Conservation (phyloP, 306 rosid genomes). For the Acacia acuminata region DNA sequence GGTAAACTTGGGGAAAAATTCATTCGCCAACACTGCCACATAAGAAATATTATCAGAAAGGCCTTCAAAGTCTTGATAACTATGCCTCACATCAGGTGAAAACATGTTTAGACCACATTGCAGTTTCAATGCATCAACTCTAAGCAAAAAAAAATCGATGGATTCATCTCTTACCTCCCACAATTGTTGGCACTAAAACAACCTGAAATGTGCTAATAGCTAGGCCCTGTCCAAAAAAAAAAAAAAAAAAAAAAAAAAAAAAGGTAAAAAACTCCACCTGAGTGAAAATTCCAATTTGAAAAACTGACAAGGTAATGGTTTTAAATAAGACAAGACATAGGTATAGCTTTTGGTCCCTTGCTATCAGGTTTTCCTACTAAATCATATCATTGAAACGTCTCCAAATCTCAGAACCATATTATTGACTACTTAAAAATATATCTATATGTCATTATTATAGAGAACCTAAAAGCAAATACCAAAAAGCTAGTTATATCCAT, state of each 20-base stretch:
- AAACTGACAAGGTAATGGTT: slow-evolving; percentile 6
- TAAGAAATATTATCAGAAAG: slow-evolving; percentile 34
- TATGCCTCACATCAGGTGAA: slow-evolving; percentile 24
- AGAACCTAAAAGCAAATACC: background rate
- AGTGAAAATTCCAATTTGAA: slow-evolving; percentile 21
- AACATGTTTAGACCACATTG: background rate
- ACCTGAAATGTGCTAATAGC: slow-evolving; percentile 96
- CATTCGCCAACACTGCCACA: slow-evolving; percentile 85
- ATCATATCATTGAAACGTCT: background rate
- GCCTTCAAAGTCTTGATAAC: slow-evolving; percentile 9
- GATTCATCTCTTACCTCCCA: slow-evolving; percentile 79
- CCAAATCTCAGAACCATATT: background rate
- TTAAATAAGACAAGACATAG: background rate
- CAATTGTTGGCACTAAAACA: slow-evolving; percentile 81
- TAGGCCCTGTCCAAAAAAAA: slow-evolving; percentile 53
- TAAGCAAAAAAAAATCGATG: background rate
- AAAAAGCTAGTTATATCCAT: background rate
- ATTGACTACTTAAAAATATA: background rate
- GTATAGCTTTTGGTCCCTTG: background rate
- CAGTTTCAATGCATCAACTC: slow-evolving; percentile 22
- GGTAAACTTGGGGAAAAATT: slow-evolving; percentile 90
- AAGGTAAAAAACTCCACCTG: background rate
- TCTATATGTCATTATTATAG: background rate
- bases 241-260: background rate
- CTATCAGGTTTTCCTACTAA: background rate